Evolutionary conservation across 352 stramenopile species (phyloP).

Genomic region (Phytophthora cactorum): DNA sequence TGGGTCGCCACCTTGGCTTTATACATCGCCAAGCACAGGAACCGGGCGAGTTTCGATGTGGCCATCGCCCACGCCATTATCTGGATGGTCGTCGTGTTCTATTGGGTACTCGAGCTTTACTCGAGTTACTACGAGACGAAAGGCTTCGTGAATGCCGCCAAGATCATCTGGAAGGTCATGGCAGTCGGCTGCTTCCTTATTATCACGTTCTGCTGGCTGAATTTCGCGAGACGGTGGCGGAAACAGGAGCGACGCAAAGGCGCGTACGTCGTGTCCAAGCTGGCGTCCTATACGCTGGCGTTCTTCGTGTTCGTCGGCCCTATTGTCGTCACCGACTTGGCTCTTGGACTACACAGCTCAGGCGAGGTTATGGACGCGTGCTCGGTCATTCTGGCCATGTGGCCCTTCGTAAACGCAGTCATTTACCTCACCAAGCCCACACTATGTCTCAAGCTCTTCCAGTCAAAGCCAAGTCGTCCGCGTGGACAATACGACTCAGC

Average conservation of each 20-base stretch:
- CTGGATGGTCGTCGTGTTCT: slow-evolving; percentile 81
- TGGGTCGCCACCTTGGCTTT: slow-evolving; percentile 78
- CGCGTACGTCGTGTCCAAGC: slow-evolving; percentile 76
- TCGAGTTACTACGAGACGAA: slow-evolving; percentile 61
- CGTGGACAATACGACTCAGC: slow-evolving; percentile 36
- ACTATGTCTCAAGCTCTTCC: slow-evolving; percentile 65
- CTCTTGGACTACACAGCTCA: slow-evolving; percentile 49
- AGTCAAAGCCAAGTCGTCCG: slow-evolving; percentile 28
- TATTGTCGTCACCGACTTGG: slow-evolving; percentile 71
- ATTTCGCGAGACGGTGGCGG: slow-evolving; percentile 63
- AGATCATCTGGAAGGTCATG: slow-evolving; percentile 80
- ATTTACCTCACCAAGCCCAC: slow-evolving; percentile 78
- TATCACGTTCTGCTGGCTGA: slow-evolving; percentile 62
- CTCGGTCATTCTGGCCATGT: slow-evolving; percentile 71
- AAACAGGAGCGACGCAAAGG: slow-evolving; percentile 51
- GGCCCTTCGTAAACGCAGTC: slow-evolving; percentile 79
- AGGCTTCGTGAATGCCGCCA: slow-evolving; percentile 52
- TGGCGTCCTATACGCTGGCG: slow-evolving; percentile 78
- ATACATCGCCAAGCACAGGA: slow-evolving; percentile 74
- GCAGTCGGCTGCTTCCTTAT: slow-evolving; percentile 62
- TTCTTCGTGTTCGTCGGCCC: slow-evolving; percentile 81
- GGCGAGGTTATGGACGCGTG: slow-evolving; percentile 46
- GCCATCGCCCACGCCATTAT: slow-evolving; percentile 79
- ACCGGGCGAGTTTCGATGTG: slow-evolving; percentile 70
- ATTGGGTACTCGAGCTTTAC: slow-evolving; percentile 79